Evolutionary conservation across 2,329 filamentous ascomycete genomes (phyloP).

Genomic region (Colletotrichum destructivum): DNA sequence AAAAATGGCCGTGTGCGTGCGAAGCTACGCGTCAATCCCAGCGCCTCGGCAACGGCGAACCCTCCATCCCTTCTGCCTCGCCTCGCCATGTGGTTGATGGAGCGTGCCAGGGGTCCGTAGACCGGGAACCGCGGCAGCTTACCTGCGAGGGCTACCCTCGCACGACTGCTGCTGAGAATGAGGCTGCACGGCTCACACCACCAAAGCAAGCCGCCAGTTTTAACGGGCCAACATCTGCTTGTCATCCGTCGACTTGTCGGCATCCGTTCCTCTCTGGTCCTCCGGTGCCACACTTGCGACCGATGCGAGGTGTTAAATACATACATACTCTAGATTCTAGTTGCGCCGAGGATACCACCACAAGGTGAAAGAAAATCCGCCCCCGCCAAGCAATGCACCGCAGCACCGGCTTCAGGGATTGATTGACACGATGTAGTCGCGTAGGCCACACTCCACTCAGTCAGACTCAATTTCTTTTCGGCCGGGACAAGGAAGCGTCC

Average conservation of each 20-base stretch:
- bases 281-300: neutral
- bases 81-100: slow-evolving; percentile 41
- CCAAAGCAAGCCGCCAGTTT: slow-evolving; percentile 21
- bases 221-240: slow-evolving; percentile 31
- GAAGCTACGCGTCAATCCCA: slow-evolving; percentile 25
- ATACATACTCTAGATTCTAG: neutral
- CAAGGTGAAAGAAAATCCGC: neutral
- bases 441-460: neutral
- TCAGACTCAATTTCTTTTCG: slow-evolving; percentile 2
- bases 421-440: neutral
- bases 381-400: neutral
- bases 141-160: slow-evolving; percentile 37
- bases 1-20: slow-evolving; percentile 27
- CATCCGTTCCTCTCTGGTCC: slow-evolving; percentile 1
- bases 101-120: slow-evolving; percentile 19
- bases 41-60: slow-evolving; percentile 37
- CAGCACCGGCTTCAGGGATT: slow-evolving; percentile 3
- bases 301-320: neutral
- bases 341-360: slow-evolving; percentile 2
- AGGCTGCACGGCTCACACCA: slow-evolving; percentile 42
- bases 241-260: slow-evolving; percentile 10
- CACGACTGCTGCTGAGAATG: slow-evolving; percentile 38
- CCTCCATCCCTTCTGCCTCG: slow-evolving; percentile 41
- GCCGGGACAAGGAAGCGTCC: too few relatives aligned
- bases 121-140: slow-evolving; percentile 27